Evolutionary conservation across 495 filamentous ascomycete genomes (phyloP).

Genomic region (Letharia lupina): DNA sequence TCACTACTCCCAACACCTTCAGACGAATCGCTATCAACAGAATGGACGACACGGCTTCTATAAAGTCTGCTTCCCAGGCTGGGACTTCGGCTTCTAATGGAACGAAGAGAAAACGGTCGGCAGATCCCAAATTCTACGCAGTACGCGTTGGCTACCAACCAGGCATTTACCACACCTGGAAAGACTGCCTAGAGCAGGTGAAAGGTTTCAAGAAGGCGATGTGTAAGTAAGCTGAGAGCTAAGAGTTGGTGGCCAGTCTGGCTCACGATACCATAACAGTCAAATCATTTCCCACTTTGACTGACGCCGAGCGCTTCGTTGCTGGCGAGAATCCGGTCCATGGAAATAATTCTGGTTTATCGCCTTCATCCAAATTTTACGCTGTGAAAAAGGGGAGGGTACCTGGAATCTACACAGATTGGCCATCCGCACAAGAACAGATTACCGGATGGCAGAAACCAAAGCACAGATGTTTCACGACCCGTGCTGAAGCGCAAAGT

Average conservation of each 20-base stretch:
- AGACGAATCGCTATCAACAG: neutral
- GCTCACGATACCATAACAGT: slow-evolving; percentile 41
- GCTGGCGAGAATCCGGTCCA: slow-evolving; percentile 47
- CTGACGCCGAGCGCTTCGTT: slow-evolving; percentile 72
- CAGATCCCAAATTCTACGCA: slow-evolving; percentile 72
- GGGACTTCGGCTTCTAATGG: slow-evolving; percentile 39
- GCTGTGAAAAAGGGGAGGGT: slow-evolving; percentile 71
- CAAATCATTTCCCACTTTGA: slow-evolving; percentile 70
- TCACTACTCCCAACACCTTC: neutral
- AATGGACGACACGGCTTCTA: slow-evolving; percentile 21
- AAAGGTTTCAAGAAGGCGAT: slow-evolving; percentile 74
- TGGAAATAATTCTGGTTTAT: slow-evolving; percentile 29
- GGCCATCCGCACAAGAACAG: slow-evolving; percentile 67
- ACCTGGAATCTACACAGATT: slow-evolving; percentile 87
- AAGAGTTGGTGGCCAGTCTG: neutral
- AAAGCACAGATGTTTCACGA: slow-evolving; percentile 74
- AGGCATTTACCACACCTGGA: slow-evolving; percentile 81
- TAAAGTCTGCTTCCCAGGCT: slow-evolving; percentile 18
- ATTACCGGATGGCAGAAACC: slow-evolving; percentile 69
- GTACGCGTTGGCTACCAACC: slow-evolving; percentile 70
- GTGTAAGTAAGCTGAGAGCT: slow-evolving; percentile 48
- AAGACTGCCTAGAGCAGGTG: slow-evolving; percentile 71
- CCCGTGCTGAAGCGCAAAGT: slow-evolving; percentile 64
- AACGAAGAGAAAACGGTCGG: slow-evolving; percentile 55
- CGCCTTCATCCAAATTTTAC: slow-evolving; percentile 53